A percentile compares a stretch with the other conserved stretches of the same genome.
Evolutionary conservation across 768 basidiomycete genomes (phyloP).

Genomic region (Tulasnella sp.): DNA sequence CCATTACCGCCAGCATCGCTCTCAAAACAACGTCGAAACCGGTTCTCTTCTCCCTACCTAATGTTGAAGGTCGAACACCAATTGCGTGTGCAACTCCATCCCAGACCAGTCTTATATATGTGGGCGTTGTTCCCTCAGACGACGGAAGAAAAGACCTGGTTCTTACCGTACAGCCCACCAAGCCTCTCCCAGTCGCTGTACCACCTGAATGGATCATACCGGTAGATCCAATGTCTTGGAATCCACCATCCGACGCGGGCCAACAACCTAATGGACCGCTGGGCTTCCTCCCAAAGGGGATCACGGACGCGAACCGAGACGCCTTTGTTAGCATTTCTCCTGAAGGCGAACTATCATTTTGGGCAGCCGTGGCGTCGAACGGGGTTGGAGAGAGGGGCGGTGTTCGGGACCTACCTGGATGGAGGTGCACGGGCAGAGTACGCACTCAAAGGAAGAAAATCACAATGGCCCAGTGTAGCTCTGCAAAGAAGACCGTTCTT

Average conservation of each 20-base stretch:
- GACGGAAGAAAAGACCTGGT: conserved; percentile 40
- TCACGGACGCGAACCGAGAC: conserved; percentile 56
- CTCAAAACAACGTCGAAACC: conserved; percentile 28
- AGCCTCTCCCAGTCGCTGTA: conserved; percentile 56
- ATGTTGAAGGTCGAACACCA: conserved; percentile 1
- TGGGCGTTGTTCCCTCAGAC: not conserved
- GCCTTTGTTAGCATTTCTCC: conserved; percentile 77
- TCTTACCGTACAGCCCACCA: conserved; percentile 55
- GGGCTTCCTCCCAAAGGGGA: not conserved
- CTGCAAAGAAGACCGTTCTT: conserved; percentile 87
- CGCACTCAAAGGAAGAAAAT: conserved; percentile 69
- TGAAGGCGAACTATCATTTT: conserved; percentile 82
- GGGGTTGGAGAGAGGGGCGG: conserved; percentile 24
- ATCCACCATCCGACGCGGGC: conserved; percentile 40
- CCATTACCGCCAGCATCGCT: conserved; percentile 17
- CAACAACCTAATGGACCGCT: conserved; percentile 3
- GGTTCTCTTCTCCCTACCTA: conserved; percentile 27
- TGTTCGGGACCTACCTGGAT: conserved; percentile 41
- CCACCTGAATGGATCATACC: conserved; percentile 62
- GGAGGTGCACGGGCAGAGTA: conserved; percentile 75
- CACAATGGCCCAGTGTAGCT: conserved; percentile 79
- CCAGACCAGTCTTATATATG: not conserved
- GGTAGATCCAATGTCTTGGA: conserved; percentile 90
- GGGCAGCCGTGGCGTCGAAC: conserved; percentile 62
- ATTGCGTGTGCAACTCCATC: conserved; percentile 29